These are phyloP conservation scores for Silene uniflora DNA, from an alignment of 148 eudicot species.

Conservation along the genomic window DNA sequence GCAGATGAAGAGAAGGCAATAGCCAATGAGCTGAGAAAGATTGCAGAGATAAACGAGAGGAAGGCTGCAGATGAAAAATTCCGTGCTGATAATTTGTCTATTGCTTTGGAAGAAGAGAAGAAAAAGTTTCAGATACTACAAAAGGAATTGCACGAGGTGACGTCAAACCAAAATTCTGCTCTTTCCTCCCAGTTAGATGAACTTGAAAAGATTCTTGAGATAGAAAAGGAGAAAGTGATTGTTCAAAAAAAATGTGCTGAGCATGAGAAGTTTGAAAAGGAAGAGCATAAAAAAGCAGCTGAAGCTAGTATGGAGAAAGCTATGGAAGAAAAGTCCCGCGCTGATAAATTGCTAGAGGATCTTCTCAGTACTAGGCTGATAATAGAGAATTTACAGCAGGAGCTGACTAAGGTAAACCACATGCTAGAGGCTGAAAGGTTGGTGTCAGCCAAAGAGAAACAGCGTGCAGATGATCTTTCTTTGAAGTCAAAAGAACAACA, in stretches of 20 bases:
- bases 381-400: slow-evolving; percentile 20
- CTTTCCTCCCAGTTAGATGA: slow-evolving; percentile 25
- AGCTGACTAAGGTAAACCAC: slow-evolving; percentile 20
- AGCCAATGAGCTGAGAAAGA: slow-evolving; percentile 24
- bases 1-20: slow-evolving; percentile 29
- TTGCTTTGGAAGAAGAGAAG: slow-evolving; percentile 30
- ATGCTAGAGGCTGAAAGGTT: slow-evolving; percentile 13
- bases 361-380: slow-evolving; percentile 20
- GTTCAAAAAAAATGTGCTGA: slow-evolving; percentile 24
- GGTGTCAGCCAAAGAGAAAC: slow-evolving; percentile 9
- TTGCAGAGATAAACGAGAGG: slow-evolving; percentile 33
- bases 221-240: slow-evolving; percentile 25
- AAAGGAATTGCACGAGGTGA: slow-evolving; percentile 15
- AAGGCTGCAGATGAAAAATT: slow-evolving; percentile 30
- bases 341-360: slow-evolving; percentile 15
- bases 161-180: slow-evolving; percentile 10
- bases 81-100: slow-evolving; percentile 20
- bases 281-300: slow-evolving; percentile 36
- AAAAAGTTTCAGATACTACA: slow-evolving; percentile 25
- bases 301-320: slow-evolving; percentile 23
- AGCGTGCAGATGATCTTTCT: background rate
- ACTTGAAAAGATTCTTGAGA: slow-evolving; percentile 27
- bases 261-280: slow-evolving; percentile 26
- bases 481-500: slow-evolving; percentile 6
- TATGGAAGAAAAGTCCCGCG: slow-evolving; percentile 29